Percentiles rank a stretch among this genome's conserved stretches.
phyloP scores from a whole-genome alignment of 2,329 filamentous ascomycete genomes.

The Periglandula ipomoeae region DNA sequence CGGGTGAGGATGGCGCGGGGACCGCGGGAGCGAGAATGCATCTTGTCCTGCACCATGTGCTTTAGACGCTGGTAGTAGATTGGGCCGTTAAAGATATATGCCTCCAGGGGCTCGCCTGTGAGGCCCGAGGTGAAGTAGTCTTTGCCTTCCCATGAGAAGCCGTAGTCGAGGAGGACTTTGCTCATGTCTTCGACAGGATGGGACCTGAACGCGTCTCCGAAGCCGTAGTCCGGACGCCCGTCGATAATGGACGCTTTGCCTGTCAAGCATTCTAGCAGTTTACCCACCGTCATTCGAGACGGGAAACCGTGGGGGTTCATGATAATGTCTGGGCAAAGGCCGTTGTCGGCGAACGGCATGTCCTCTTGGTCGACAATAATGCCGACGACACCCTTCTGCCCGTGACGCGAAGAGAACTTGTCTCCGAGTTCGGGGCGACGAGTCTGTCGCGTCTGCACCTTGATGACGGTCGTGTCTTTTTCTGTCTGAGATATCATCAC shows the following conservation, averaged over 20 bases:
- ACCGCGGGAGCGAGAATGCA: constrained; percentile 90
- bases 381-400: constrained; percentile 94
- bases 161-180: constrained; percentile 71
- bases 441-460: constrained; percentile 93
- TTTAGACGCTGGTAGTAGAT: constrained; percentile 99
- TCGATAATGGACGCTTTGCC: constrained; percentile 87
- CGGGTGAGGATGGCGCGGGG: constrained; percentile 86
- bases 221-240: constrained; percentile 80
- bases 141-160: constrained; percentile 95
- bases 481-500: constrained; percentile 90
- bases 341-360: constrained; percentile 87
- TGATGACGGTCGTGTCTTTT: constrained; percentile 76
- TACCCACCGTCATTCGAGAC: constrained; percentile 98
- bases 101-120: constrained; percentile 86
- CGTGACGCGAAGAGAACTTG: constrained; percentile 97
- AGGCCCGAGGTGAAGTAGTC: constrained; percentile 94
- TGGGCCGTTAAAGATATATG: constrained; percentile 96
- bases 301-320: constrained; percentile 99
- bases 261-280: constrained; percentile 88
- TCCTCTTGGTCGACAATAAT: constrained; percentile 96
- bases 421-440: constrained; percentile 90
- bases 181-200: constrained; percentile 84
- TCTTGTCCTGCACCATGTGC: constrained; percentile 99
- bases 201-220: constrained; percentile 70
- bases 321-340: constrained; percentile 95